Base-by-base conservation (phyloP, 1,284 basidiomycete genomes). In the Boletus sp. region DNA sequence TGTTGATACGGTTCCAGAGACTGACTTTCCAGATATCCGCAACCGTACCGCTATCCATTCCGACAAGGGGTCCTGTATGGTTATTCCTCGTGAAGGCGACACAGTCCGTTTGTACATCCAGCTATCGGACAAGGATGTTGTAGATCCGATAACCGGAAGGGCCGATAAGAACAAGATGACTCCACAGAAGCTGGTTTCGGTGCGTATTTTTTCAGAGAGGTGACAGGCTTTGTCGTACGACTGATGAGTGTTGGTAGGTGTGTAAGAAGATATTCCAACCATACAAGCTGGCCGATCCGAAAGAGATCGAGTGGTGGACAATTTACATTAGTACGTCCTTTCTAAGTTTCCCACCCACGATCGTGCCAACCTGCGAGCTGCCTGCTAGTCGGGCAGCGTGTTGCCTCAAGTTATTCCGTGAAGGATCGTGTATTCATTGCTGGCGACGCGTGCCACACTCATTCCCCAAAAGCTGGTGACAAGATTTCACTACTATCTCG, bases 21-120 rank as follows among this genome's bases (percentile, higher is more conserved):
- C 87, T 12, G 73, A 91, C 62, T 88, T 92, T 61, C 90, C 91
- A 0, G 90, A 94, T 64, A 82, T 89, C 53, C 81, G 90, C 20
- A 85, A 82, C 53, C 73, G 73, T 52, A 75, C 74, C 38, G 83
- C 56, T 4, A 70, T 80, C 19, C 85, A 85, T 64, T 85, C 82
- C 0, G 72, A 74, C 39, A 73, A 75, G 41, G 80, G 81, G 3
- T 77, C 78, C 0, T 78, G 79, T 57, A 82, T 90, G 82, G 88
- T 17, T 10, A 10, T 92, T 44, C 89, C 89, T 0, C 78, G 89
- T 29, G 84, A 88, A 61, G 77, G 70, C 7, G 84, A 88, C 56
- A 75, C 75, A 54, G 77, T 90, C 22, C 77, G 89, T 33, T 61
- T 91, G 2, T 92, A 92, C 62, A 78, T 88, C 43, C 90, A 91